Evolutionary conservation across 2,329 filamentous ascomycete species (phyloP), one percentile per base, ranked within the genome.

Genomic region (Paraphoma chrysanthemicola): DNA sequence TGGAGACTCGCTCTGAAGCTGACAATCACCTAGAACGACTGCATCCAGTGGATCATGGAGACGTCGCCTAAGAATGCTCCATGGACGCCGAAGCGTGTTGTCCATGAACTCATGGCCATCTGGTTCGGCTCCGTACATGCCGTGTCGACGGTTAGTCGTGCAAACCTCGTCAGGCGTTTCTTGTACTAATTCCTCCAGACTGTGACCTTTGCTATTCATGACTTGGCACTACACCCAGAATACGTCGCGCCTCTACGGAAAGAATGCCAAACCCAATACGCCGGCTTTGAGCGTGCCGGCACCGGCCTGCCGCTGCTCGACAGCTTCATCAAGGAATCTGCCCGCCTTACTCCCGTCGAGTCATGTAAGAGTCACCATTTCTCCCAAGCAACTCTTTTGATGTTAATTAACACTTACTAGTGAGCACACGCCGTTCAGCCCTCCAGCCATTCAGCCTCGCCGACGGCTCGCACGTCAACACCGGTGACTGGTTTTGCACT

Each of bases 1-100:
- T 17, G 9, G 7, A n/a, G 23, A 23, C 23, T 23, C 23, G 23
- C 23, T 23, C 23, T 23, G 23, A 41, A 33, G 14, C 41, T 43
- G 31, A 54, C 31, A 23, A 12, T 9, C 4, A 1, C 10, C 14
- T n/a, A 60, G 62, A 54, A 54, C 28, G 70, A 74, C 39, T 70
- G 67, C 23, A 71, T 76, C 23, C 70, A 76, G 52, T 76, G 72
- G 71, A 68, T 75, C 31, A 74, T 76, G 54, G 69, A 76, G 7
- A 70, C 63, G 0, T 56, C 70, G 2, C 71, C 73, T 1, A 59
- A 47, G 45, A 53, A 55, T n/a, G 63, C 62, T 1, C 64, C 66
- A 0, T 74, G 73, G 71, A 58, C 71, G 1, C 50, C 66, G 0
- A 41, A 62, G 17, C 66, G 71, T 0, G 53, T 75, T 1, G 62